A percentile compares a stretch with the other conserved stretches of the same genome.
Conservation (phyloP, 2,329 filamentous ascomycete genomes). For the Xylaria sp. region DNA sequence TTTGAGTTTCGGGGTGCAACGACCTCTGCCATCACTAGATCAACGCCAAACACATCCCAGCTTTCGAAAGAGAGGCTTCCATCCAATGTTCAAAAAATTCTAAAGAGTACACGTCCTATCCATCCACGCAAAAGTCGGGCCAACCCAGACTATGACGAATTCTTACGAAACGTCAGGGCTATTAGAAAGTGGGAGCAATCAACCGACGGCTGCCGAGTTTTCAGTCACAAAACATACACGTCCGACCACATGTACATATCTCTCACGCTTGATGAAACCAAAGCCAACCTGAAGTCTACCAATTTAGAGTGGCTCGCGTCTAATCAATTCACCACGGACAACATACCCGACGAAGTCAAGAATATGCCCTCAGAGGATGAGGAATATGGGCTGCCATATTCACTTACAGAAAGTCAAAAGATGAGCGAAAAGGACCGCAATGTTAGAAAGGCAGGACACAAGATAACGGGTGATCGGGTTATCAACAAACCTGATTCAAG, state of each 20-base stretch:
- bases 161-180: slow-evolving; percentile 40
- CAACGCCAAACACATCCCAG: slow-evolving; percentile 26
- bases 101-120: slow-evolving; percentile 24
- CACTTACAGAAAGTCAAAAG: slow-evolving; percentile 12
- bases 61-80: slow-evolving; percentile 35
- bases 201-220: slow-evolving; percentile 40
- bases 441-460: not conserved
- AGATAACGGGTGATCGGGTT: not conserved
- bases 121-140: slow-evolving; percentile 28
- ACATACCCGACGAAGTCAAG: slow-evolving; percentile 49
- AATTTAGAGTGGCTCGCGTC: slow-evolving; percentile 46
- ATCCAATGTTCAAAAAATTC: slow-evolving; percentile 32
- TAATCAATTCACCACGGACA: slow-evolving; percentile 49
- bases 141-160: slow-evolving; percentile 35
- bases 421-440: not conserved
- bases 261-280: slow-evolving; percentile 36
- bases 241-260: slow-evolving; percentile 49
- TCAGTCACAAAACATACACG: slow-evolving; percentile 42
- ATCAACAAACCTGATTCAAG: slow-evolving; percentile 6
- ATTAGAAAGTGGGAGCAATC: slow-evolving; percentile 56
- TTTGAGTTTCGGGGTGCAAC: slow-evolving; percentile 21
- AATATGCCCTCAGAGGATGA: slow-evolving; percentile 41
- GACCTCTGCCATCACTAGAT: slow-evolving; percentile 19
- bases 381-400: slow-evolving; percentile 32
- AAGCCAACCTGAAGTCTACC: slow-evolving; percentile 35